These are phyloP conservation scores for Candida endomychidarum DNA, from an alignment of 805 yeast genomes.

Conservation along the genomic window DNA sequence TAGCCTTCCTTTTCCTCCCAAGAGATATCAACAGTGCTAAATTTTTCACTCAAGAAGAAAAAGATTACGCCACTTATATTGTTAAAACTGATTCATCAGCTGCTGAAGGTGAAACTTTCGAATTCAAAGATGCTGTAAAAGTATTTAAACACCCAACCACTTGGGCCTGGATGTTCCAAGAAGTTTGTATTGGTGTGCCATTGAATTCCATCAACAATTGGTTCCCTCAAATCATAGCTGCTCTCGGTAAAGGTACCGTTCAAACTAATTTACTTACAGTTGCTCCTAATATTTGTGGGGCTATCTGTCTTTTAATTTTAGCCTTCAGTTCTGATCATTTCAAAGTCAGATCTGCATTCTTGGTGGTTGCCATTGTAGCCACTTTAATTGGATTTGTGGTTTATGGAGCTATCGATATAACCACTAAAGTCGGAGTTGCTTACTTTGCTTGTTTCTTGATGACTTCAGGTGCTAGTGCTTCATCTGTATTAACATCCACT, in stretches of 20 bases:
- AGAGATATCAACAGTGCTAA: constrained; percentile 33
- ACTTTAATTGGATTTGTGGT: constrained; percentile 49
- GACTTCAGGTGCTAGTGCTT: constrained; percentile 50
- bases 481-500: constrained; percentile 49
- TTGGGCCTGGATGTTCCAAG: constrained; percentile 45
- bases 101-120: constrained; percentile 32
- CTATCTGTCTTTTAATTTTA: constrained; percentile 38
- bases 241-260: constrained; percentile 40
- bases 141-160: constrained; percentile 48
- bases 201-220: constrained; percentile 48
- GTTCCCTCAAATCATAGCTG: constrained; percentile 47
- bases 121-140: constrained; percentile 40
- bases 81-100: constrained; percentile 48
- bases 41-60: constrained; percentile 43
- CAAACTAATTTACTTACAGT: constrained; percentile 44
- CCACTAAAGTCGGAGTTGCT: constrained; percentile 38
- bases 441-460: constrained; percentile 46
- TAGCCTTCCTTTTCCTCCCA: constrained; percentile 37
- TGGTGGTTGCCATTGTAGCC: constrained; percentile 35
- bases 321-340: constrained; percentile 43
- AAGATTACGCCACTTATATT: constrained; percentile 36
- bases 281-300: constrained; percentile 52
- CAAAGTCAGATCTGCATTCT: constrained; percentile 37
- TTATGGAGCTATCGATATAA: constrained; percentile 45
- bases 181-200: constrained; percentile 49